phyloP scores from a whole-genome alignment of 345 rosid species.

The Brassica cretica region DNA sequence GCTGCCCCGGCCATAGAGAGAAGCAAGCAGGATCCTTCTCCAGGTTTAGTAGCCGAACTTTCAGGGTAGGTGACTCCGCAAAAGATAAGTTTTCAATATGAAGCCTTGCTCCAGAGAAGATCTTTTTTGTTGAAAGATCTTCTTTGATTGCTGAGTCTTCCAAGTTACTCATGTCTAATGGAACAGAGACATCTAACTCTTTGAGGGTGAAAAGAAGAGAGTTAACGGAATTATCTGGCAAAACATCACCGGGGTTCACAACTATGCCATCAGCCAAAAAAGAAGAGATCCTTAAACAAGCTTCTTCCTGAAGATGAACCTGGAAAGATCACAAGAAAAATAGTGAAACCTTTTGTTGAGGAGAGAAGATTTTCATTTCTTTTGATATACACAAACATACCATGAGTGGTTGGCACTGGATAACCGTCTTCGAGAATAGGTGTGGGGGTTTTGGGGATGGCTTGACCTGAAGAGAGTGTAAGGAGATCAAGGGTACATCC shows the following conservation, averaged over 20 bases:
- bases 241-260: slow-evolving; percentile 75
- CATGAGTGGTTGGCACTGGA: slow-evolving; percentile 91
- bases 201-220: slow-evolving; percentile 61
- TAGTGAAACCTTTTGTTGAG: neutral
- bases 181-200: slow-evolving; percentile 78
- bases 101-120: slow-evolving; percentile 89
- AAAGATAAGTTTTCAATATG: slow-evolving; percentile 73
- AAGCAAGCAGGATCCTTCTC: slow-evolving; percentile 99
- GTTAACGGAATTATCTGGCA: slow-evolving; percentile 77
- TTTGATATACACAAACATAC: slow-evolving; percentile 45
- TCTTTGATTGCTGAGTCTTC: slow-evolving; percentile 38
- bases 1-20: slow-evolving; percentile 86
- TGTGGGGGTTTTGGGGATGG: slow-evolving; percentile 87
- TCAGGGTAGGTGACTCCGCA: slow-evolving; percentile 81
- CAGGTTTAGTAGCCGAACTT: slow-evolving; percentile 69
- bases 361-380: neutral
- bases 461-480: slow-evolving; percentile 84
- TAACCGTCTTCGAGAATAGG: slow-evolving; percentile 80
- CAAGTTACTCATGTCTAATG: slow-evolving; percentile 57
- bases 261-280: slow-evolving; percentile 95
- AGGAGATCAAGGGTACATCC: slow-evolving; percentile 74
- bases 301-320: slow-evolving; percentile 97
- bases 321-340: slow-evolving; percentile 42
- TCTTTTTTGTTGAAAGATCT: slow-evolving; percentile 43
- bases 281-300: slow-evolving; percentile 90